Percentiles rank a stretch among this genome's conserved stretches.
Conservation (phyloP, 306 rosid species). For the Cucumis cinereus region DNA sequence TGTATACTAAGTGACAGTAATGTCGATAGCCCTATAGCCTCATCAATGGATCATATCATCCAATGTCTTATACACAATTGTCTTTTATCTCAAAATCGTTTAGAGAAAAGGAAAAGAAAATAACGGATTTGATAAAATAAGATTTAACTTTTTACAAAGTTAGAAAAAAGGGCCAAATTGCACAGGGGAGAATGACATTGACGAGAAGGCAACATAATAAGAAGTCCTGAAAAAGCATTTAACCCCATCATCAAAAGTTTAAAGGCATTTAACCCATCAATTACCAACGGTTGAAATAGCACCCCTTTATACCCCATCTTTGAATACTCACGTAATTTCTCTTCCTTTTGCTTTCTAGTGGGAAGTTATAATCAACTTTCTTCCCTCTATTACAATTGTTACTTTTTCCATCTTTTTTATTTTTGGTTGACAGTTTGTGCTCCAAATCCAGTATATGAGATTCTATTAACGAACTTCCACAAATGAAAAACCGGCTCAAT, state of each 20-base stretch:
- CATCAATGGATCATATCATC: too few relatives aligned
- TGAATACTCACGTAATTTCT: background rate
- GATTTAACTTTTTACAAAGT: too few relatives aligned
- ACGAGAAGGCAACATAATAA: constrained; percentile 1
- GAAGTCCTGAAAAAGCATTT: background rate
- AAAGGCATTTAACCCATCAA: background rate
- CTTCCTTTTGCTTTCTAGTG: constrained; percentile 8
- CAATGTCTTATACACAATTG: too few relatives aligned
- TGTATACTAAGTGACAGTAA: too few relatives aligned
- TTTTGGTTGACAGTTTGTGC: background rate
- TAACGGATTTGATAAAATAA: too few relatives aligned
- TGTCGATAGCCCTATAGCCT: too few relatives aligned
- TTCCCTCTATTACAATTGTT: background rate
- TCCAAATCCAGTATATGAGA: constrained; percentile 1
- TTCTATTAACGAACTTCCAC: background rate
- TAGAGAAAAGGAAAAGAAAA: too few relatives aligned
- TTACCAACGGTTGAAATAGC: constrained; percentile 6
- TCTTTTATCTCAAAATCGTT: too few relatives aligned
- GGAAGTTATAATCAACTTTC: constrained; percentile 3
- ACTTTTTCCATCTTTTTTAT: background rate
- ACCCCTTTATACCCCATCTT: background rate
- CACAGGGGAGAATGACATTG: background rate
- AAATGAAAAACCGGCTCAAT: background rate
- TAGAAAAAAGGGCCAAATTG: background rate
- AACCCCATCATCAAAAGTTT: constrained; percentile 8